Conservation (phyloP, 2,329 filamentous ascomycete genomes). For the Dactylonectria macrodidyma region DNA sequence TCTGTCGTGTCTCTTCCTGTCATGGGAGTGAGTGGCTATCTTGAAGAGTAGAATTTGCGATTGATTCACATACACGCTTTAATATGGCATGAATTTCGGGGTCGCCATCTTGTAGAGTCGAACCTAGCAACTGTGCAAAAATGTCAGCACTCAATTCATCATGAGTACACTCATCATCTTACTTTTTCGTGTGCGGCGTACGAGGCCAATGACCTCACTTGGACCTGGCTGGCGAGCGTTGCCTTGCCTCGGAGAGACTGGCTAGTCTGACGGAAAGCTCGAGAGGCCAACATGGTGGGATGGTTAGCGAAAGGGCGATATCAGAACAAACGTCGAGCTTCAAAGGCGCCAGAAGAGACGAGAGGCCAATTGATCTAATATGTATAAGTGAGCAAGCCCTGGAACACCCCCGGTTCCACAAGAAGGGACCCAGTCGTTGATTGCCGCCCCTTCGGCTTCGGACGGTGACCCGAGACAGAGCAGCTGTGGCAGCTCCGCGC, state of each 20-base stretch:
- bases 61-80: constrained; percentile 75
- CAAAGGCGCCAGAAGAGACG: background rate
- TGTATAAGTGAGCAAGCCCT: constrained; percentile 25
- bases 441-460: constrained; percentile 25
- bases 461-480: constrained; percentile 15
- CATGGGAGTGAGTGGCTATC: constrained; percentile 1
- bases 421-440: background rate
- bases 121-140: constrained; percentile 77
- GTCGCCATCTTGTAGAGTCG: constrained; percentile 84
- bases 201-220: constrained; percentile 35
- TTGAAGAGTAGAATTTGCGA: background rate
- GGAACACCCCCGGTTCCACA: constrained; percentile 13
- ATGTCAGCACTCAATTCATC: constrained; percentile 20
- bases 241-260: constrained; percentile 43
- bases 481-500: background rate
- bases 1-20: constrained; percentile 93
- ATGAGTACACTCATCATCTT: background rate
- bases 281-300: constrained; percentile 43
- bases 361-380: constrained; percentile 22
- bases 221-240: constrained; percentile 38
- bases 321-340: constrained; percentile 6
- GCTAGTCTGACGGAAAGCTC: constrained; percentile 42
- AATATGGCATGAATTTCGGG: constrained; percentile 87
- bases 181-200: constrained; percentile 45
- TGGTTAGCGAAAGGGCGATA: constrained; percentile 8